Evolutionary conservation across 2,329 filamentous ascomycete species (phyloP).

Genomic region (Acrodontium crateriforme): DNA sequence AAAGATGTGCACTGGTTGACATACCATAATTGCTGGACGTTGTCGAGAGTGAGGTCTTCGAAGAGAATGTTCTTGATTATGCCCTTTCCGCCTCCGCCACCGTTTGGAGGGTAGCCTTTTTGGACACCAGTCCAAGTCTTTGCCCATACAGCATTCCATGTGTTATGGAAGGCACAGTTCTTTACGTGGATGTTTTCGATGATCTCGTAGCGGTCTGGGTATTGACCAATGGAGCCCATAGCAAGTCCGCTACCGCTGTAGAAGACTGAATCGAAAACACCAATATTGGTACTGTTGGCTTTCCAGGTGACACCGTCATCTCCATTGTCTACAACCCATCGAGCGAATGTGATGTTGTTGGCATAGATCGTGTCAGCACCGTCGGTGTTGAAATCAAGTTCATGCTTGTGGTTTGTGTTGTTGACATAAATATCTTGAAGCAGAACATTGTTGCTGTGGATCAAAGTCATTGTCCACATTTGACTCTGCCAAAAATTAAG

Average conservation of each 20-base stretch:
- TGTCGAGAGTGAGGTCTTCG: slow-evolving; percentile 15
- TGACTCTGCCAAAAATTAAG: slow-evolving; percentile 42
- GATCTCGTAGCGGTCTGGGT: slow-evolving; percentile 33
- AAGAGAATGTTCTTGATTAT: slow-evolving; percentile 25
- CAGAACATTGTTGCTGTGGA: slow-evolving; percentile 32
- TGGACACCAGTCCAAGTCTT: slow-evolving; percentile 45
- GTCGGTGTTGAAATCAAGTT: slow-evolving; percentile 33
- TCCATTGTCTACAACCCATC: slow-evolving; percentile 39
- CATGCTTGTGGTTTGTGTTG: slow-evolving; percentile 13
- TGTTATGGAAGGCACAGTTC: slow-evolving; percentile 25
- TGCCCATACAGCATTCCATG: slow-evolving; percentile 17
- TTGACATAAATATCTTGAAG: slow-evolving; percentile 41
- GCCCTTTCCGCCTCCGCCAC: slow-evolving; percentile 42
- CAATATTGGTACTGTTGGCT: slow-evolving; percentile 44
- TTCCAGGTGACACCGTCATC: slow-evolving; percentile 43
- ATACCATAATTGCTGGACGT: slow-evolving; percentile 7
- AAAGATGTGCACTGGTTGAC: too few relatives aligned
- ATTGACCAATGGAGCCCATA: slow-evolving; percentile 45
- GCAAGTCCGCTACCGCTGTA: slow-evolving; percentile 39
- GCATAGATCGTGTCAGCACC: slow-evolving; percentile 42
- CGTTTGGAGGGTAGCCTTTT: slow-evolving; percentile 40
- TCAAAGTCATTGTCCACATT: slow-evolving; percentile 45
- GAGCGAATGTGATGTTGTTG: slow-evolving; percentile 37
- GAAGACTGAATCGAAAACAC: slow-evolving; percentile 39
- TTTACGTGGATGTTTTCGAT: slow-evolving; percentile 36